A percentile compares a stretch with the other conserved stretches of the same genome.
phyloP scores from a whole-genome alignment of 2,329 filamentous ascomycete genomes.

The Colletotrichum sp. region DNA sequence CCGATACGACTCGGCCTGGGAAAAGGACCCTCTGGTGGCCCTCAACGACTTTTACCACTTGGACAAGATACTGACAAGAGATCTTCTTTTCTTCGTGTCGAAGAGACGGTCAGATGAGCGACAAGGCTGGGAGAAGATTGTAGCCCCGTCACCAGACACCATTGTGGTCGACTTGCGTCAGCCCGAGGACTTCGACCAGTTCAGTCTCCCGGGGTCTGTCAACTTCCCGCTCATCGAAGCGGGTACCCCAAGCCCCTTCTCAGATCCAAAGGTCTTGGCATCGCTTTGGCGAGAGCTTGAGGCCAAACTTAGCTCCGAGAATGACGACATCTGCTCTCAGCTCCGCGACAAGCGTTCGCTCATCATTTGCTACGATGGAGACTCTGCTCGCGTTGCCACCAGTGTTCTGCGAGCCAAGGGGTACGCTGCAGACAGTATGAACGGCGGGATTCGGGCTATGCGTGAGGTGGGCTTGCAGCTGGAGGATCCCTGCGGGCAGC shows the following conservation, averaged over 20 bases:
- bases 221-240: conserved; percentile 47
- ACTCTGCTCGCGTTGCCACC: conserved; percentile 57
- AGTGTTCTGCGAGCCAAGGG: conserved; percentile 58
- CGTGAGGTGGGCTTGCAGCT: background rate
- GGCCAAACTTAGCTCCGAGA: conserved; percentile 34
- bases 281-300: conserved; percentile 54
- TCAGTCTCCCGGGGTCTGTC: conserved; percentile 47
- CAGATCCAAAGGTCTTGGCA: conserved; percentile 44
- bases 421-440: conserved; percentile 48
- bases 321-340: conserved; percentile 21
- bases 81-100: background rate
- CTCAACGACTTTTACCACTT: conserved; percentile 27
- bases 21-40: conserved; percentile 43
- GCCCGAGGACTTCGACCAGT: conserved; percentile 41
- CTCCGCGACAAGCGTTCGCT: conserved; percentile 40
- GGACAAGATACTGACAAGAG: background rate
- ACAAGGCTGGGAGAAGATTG: background rate
- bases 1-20: conserved; percentile 61
- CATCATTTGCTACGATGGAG: conserved; percentile 58
- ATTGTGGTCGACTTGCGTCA: conserved; percentile 50
- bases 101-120: background rate
- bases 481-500: background rate
- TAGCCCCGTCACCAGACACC: conserved; percentile 26
- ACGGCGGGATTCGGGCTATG: conserved; percentile 37
- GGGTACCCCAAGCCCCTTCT: conserved; percentile 48